Evolutionary conservation across 148 eudicot genomes (phyloP).

Genomic region (Gaultheria prostrata): DNA sequence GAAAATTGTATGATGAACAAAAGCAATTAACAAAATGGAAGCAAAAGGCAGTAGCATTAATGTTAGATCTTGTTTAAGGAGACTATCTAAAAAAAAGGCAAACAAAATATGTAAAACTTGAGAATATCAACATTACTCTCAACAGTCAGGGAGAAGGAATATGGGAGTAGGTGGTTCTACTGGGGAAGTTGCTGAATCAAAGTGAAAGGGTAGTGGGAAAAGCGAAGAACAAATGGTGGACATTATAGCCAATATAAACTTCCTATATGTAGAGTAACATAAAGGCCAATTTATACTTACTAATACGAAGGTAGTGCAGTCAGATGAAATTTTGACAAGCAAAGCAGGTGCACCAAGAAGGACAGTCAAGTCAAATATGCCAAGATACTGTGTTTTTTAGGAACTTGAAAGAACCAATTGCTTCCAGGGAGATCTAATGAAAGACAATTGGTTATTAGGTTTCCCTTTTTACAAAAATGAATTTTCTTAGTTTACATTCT

Average conservation of each 20-base stretch:
- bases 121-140: background rate
- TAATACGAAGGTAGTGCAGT: background rate
- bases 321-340: background rate
- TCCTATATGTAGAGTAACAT: background rate
- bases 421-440: background rate
- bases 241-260: background rate
- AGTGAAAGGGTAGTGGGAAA: background rate
- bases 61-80: background rate
- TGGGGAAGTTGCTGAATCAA: background rate
- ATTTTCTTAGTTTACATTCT: background rate
- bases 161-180: background rate
- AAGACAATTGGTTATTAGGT: background rate
- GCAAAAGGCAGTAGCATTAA: background rate
- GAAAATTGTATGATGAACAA: constrained; percentile 16
- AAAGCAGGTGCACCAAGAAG: background rate
- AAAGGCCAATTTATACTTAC: background rate
- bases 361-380: background rate
- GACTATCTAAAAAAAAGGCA: background rate
- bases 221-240: background rate
- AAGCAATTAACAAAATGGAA: background rate
- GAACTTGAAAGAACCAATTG: background rate
- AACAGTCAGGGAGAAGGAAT: background rate
- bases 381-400: background rate
- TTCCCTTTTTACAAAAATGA: background rate
- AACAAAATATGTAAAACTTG: background rate